Conservation (phyloP, 2,329 filamentous ascomycete genomes). For the Hypoxylon sp. region DNA sequence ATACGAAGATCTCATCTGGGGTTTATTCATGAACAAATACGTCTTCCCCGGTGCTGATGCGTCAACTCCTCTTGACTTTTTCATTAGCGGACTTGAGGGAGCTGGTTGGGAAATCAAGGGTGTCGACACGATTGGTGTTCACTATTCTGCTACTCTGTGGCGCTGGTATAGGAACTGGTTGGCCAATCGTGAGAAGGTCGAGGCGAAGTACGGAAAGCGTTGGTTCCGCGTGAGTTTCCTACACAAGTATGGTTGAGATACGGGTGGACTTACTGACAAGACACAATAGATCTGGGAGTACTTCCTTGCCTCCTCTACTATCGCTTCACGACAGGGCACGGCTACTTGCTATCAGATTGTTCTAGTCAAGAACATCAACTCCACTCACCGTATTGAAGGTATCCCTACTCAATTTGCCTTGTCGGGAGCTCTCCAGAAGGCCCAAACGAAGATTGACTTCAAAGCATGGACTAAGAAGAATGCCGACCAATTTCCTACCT, state of each 20-base stretch:
- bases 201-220: slow-evolving; percentile 92
- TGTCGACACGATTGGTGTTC: slow-evolving; percentile 93
- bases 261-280: slow-evolving; percentile 31
- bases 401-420: slow-evolving; percentile 75
- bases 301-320: slow-evolving; percentile 82
- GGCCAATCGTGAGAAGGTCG: slow-evolving; percentile 90
- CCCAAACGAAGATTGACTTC: slow-evolving; percentile 52
- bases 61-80: slow-evolving; percentile 90
- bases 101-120: slow-evolving; percentile 92
- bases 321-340: slow-evolving; percentile 79
- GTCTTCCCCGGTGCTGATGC: slow-evolving; percentile 98
- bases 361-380: slow-evolving; percentile 86
- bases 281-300: slow-evolving; percentile 75
- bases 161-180: slow-evolving; percentile 99
- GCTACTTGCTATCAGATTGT: slow-evolving; percentile 85
- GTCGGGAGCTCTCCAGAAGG: slow-evolving; percentile 67
- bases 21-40: slow-evolving; percentile 99
- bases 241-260: background rate
- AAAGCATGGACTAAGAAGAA: slow-evolving; percentile 53
- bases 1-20: slow-evolving; percentile 98
- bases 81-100: slow-evolving; percentile 85
- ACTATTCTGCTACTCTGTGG: slow-evolving; percentile 97
- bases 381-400: slow-evolving; percentile 81
- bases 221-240: slow-evolving; percentile 88
- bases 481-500: slow-evolving; percentile 52